A percentile compares a stretch with the other conserved stretches of the same genome.
These are phyloP conservation scores for Globisporangium cylindrosporum DNA, from an alignment of 352 stramenopile genomes.

Conservation along the genomic window DNA sequence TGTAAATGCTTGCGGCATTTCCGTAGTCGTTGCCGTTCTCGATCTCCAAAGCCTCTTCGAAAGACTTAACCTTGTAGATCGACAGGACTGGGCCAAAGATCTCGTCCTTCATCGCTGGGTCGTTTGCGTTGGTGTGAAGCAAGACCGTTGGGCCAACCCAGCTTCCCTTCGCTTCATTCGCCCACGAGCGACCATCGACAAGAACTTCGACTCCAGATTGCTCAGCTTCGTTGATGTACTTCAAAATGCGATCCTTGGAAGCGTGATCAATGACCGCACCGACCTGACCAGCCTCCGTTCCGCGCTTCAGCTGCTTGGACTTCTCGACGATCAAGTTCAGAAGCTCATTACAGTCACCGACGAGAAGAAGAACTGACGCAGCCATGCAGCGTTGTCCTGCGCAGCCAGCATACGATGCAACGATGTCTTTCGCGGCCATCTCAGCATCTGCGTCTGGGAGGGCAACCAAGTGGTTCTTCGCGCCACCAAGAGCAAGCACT, in stretches of 20 bases:
- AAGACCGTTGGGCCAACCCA: slow-evolving; percentile 97
- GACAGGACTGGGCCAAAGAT: slow-evolving; percentile 98
- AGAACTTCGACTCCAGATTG: slow-evolving; percentile 83
- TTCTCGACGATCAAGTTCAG: slow-evolving; percentile 88
- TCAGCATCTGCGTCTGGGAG: slow-evolving; percentile 93
- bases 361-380: slow-evolving; percentile 93
- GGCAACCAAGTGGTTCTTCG: slow-evolving; percentile 98
- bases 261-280: slow-evolving; percentile 93
- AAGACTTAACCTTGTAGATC: slow-evolving; percentile 76
- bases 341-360: slow-evolving; percentile 74
- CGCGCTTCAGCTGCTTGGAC: slow-evolving; percentile 81
- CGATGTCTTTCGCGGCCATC: slow-evolving; percentile 92
- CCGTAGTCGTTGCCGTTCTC: slow-evolving; percentile 97
- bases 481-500: slow-evolving; percentile 93
- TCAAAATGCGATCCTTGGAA: slow-evolving; percentile 90
- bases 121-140: slow-evolving; percentile 81
- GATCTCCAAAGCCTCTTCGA: slow-evolving; percentile 94
- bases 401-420: slow-evolving; percentile 95
- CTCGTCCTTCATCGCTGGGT: slow-evolving; percentile 92
- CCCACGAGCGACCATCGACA: slow-evolving; percentile 90
- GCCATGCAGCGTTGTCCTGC: slow-evolving; percentile 97
- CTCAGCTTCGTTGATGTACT: slow-evolving; percentile 93
- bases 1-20: slow-evolving; percentile 97
- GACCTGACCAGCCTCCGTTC: slow-evolving; percentile 91
- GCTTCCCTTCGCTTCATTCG: slow-evolving; percentile 45